phyloP scores from a whole-genome alignment of 352 stramenopile genomes.

The Aphanomyces astaci region DNA sequence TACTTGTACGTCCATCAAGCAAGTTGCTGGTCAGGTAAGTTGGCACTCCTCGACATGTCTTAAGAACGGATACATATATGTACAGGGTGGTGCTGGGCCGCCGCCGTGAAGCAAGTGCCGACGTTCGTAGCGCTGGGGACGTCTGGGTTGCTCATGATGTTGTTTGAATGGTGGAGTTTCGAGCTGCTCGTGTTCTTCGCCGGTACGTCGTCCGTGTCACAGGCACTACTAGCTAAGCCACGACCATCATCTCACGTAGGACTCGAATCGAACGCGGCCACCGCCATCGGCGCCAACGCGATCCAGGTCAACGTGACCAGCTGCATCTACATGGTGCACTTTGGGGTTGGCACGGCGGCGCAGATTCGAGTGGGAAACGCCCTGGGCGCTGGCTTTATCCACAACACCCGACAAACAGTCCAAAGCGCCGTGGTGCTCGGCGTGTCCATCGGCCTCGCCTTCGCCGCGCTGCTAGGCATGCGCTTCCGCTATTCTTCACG shows the following conservation, averaged over 20 bases:
- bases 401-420: conserved; percentile 55
- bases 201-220: conserved; percentile 58
- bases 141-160: conserved; percentile 72
- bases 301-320: conserved; percentile 69
- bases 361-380: conserved; percentile 80
- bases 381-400: conserved; percentile 63
- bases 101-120: conserved; percentile 49
- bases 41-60: too few species aligned
- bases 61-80: conserved; percentile 47
- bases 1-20: conserved; percentile 49
- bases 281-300: conserved; percentile 76
- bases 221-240: too few species aligned
- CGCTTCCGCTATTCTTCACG: conserved; percentile 62
- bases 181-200: conserved; percentile 56
- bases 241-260: too few species aligned
- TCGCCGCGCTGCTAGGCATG: conserved; percentile 45
- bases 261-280: conserved; percentile 48
- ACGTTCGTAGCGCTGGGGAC: conserved; percentile 71
- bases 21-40: too few species aligned
- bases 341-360: conserved; percentile 49
- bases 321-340: conserved; percentile 61
- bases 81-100: conserved; percentile 47
- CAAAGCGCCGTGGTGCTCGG: conserved; percentile 46
- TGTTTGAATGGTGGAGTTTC: conserved; percentile 83
- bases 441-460: conserved; percentile 35